A percentile compares a stretch with the other conserved stretches of the same genome.
Conservation (phyloP, 331 rosid genomes). For the Malus hybrid region DNA sequence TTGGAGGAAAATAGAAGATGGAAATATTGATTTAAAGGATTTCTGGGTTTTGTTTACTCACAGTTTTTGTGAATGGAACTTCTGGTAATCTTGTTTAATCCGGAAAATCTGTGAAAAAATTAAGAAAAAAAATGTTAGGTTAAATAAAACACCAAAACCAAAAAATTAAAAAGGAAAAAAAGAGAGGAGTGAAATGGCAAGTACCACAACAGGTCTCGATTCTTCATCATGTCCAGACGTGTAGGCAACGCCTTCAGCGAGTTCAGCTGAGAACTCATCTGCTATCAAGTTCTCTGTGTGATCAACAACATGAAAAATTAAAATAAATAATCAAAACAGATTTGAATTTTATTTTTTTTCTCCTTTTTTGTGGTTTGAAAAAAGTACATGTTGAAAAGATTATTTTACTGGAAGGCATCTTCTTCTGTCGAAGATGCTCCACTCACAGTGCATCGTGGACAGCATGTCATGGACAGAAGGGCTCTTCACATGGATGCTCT, state of each 20-base stretch:
- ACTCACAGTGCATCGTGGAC: too few relatives aligned
- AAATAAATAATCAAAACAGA: not conserved
- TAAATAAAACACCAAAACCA: not conserved
- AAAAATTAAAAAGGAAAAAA: not conserved
- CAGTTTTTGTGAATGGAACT: constrained; percentile 83
- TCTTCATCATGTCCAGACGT: constrained; percentile 90
- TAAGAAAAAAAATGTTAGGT: not conserved
- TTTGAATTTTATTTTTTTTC: not conserved
- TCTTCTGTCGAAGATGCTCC: too few relatives aligned
- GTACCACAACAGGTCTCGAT: constrained; percentile 84
- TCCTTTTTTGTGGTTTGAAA: not conserved
- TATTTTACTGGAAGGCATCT: too few relatives aligned
- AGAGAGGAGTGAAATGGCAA: not conserved
- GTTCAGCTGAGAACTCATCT: constrained; percentile 91
- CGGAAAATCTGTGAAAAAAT: constrained; percentile 57
- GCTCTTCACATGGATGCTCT: too few relatives aligned
- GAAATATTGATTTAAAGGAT: not conserved
- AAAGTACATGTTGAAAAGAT: too few relatives aligned
- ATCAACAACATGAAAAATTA: not conserved
- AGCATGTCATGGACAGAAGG: too few relatives aligned
- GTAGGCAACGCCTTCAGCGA: constrained; percentile 85
- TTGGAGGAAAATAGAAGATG: not conserved
- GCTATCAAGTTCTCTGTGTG: constrained; percentile 73
- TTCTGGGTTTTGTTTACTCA: constrained; percentile 31
- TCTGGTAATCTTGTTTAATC: constrained; percentile 78